Evolutionary conservation across 306 rosid genomes (phyloP), one percentile per base, ranked within the genome.

Genomic region (Chamaecrista fasciculata): DNA sequence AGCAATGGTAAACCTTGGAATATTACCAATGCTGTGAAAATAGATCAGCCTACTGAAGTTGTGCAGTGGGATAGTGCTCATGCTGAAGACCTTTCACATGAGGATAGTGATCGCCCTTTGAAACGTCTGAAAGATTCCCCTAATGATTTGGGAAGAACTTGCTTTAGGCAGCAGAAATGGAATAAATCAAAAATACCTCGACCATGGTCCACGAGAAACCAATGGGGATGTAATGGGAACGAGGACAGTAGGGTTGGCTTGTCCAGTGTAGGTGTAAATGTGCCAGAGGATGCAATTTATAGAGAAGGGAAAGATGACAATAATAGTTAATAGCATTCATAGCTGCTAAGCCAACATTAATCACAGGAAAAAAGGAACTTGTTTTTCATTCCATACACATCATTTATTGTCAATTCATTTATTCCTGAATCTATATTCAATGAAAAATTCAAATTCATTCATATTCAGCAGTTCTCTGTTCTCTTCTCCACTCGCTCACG

Each of bases 151-250:
- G 95, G 92, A 51, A 84, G 34, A 47, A 78, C 66, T 78, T 83
- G 84, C 76, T 95, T 82, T 76, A 84, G 82, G 76, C 97, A 89
- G 84, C 95, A 87, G 77, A 89, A 89, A 78, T 79, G 95, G 96
- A 86, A 86, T 75, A 78, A 76, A 77, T 50, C 84, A 40, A 84
- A 87, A 73, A 66, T 47, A 48, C 72, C 77, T 28, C 88, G 78
- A 43, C 86, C 95, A 18, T 83, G 94, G 86, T 75, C 78, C 26
- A 67, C 42, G 66, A 77, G 83, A 78, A 75, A 71, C 72, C 79
- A 62, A 24, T 70, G 76, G 89, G 85, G 76, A 62, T 60, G 76
- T 52, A 68, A 51, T 64, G 87, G 76, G 73, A 77, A 63, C 82
- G 79, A n/a, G n/a, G n/a, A 71, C 78, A 68, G 80, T 39, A 53